Percentiles rank a stretch among this genome's conserved stretches.
phyloP scores from a whole-genome alignment of 2,329 filamentous ascomycete genomes.

The Atkinsonella hypoxylon region DNA sequence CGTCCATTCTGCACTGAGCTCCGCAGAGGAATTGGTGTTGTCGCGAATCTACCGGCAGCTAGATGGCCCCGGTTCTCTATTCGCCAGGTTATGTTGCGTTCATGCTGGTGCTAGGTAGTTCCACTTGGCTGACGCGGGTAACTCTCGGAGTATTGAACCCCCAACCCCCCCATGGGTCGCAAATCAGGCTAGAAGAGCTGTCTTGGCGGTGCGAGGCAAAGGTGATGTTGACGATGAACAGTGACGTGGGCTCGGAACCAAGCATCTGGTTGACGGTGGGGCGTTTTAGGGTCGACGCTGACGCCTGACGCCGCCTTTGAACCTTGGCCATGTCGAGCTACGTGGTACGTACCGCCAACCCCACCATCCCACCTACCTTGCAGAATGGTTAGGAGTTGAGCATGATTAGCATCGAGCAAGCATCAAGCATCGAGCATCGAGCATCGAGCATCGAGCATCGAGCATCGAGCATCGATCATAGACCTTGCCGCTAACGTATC shows the following conservation, averaged over 20 bases:
- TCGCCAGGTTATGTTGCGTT: background rate
- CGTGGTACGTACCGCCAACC: background rate
- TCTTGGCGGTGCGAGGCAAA: background rate
- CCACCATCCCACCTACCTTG: background rate
- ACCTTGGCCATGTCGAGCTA: background rate
- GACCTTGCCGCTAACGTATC: too few relatives aligned
- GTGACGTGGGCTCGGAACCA: slow-evolving; percentile 1
- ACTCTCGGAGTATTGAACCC: background rate
- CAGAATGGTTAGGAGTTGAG: background rate
- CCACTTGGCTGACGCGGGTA: background rate
- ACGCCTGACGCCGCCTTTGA: too few relatives aligned
- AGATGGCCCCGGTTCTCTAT: background rate
- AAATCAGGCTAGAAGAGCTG: background rate
- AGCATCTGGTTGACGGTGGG: background rate
- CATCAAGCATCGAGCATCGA: too few relatives aligned
- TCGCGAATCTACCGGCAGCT: background rate
- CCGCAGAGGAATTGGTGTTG: background rate
- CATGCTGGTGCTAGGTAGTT: background rate
- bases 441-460: too few relatives aligned
- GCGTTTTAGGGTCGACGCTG: slow-evolving; percentile 1
- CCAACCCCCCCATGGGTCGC: background rate
- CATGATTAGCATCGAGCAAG: too few relatives aligned
- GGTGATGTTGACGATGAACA: background rate
- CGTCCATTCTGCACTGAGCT: slow-evolving; percentile 15
- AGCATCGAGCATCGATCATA: too few relatives aligned